Base-by-base conservation (phyloP, 208 protist species). In the Crithidia expoeki region DNA sequence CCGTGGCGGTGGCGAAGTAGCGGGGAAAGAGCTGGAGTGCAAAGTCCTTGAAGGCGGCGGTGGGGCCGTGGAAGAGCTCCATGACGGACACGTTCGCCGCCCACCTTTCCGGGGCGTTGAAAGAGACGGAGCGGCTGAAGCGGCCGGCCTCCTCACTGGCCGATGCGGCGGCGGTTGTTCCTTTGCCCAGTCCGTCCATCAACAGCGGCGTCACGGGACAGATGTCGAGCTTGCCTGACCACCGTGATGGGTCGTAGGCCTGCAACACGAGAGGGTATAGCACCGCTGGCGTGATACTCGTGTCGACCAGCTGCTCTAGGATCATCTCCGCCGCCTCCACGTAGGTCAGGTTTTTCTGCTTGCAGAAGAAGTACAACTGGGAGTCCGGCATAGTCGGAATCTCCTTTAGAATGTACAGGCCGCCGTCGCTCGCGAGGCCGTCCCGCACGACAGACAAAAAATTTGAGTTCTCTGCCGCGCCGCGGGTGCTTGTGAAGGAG, bases 1-100 rank as follows among this genome's bases (percentile, higher is more conserved):
- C 63, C 11, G 70, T 77, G 23, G 89, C 86, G 12, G 75, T 57
- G 25, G 84, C 63, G 67, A 97, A 97, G 81, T 93, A 94, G 42
- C 82, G 77, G 0, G 93, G 90, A 62, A 97, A 94, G 44, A 97
- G 81, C 76, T 97, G 93, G 40, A 97, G 69, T 11, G 93, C 89
- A 64, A 97, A 94, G 80, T 97, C 90, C 78, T 96, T 96, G 76
- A 97, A 97, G 59, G 89, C 89, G 1, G 86, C 90, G 9, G 93
- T 97, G n/a, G 90, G 93, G 21, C 93, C 90, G 60, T 97, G 90
- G 77, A 80, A 97, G 23, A 95, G 84, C 78, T 97, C 93, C 74
- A 96, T 64, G 1, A 95, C 53, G 25, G 68, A 76, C 17, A 89
- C 63, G 46, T 85, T 74, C 17, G 80, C 49, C 30, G 61, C 63